These are phyloP conservation scores for Keithomyces neogunnii DNA, from an alignment of 2,329 filamentous ascomycete species.

Conservation along the genomic window DNA sequence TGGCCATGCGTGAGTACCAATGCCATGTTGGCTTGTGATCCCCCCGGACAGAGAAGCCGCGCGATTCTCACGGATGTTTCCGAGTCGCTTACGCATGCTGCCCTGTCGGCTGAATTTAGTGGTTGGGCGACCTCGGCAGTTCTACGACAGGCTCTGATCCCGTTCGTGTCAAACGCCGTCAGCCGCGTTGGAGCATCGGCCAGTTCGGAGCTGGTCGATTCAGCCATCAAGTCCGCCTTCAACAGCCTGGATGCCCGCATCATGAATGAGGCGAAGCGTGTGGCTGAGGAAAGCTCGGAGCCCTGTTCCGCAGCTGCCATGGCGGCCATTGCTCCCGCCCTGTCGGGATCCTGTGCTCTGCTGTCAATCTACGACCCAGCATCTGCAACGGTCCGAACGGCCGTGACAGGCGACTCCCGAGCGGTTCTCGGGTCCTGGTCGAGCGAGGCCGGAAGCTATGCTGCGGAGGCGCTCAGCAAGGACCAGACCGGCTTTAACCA, in stretches of 20 bases:
- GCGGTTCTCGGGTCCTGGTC: slow-evolving; percentile 51
- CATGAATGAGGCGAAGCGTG: slow-evolving; percentile 27
- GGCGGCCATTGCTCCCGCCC: slow-evolving; percentile 25
- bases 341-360: slow-evolving; percentile 53
- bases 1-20: slow-evolving; percentile 35
- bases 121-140: slow-evolving; percentile 33
- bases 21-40: too few species aligned
- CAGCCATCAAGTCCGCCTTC: slow-evolving; percentile 50
- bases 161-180: slow-evolving; percentile 30
- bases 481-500: slow-evolving; percentile 60
- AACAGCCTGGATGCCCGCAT: slow-evolving; percentile 49
- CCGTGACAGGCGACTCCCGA: slow-evolving; percentile 59
- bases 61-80: not conserved
- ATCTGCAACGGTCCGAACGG: slow-evolving; percentile 47
- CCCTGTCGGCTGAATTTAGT: slow-evolving; percentile 11
- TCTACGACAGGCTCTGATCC: slow-evolving; percentile 32
- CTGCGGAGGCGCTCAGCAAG: slow-evolving; percentile 44
- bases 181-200: slow-evolving; percentile 17
- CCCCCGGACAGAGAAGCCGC: not conserved
- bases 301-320: slow-evolving; percentile 20
- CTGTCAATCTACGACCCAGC: slow-evolving; percentile 52
- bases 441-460: slow-evolving; percentile 33
- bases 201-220: slow-evolving; percentile 39
- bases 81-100: not conserved
- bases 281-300: slow-evolving; percentile 16